Evolutionary conservation across 2,329 filamentous ascomycete genomes (phyloP).

Genomic region (Colletotrichum trifolii): DNA sequence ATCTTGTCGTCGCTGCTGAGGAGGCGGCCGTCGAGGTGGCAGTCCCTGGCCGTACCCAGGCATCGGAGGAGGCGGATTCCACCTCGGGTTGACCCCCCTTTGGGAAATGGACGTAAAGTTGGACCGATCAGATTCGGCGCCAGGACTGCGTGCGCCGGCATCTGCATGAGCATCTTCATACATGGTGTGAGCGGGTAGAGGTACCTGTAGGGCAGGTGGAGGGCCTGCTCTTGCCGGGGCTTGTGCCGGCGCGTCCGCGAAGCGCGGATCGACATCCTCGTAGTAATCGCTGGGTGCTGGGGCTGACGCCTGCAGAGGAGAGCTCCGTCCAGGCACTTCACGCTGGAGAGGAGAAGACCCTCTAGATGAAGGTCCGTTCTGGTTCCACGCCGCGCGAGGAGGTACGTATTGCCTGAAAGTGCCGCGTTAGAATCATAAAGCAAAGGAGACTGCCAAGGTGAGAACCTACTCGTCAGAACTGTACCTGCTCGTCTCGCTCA

Average conservation of each 20-base stretch:
- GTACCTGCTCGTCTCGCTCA: conserved; percentile 79
- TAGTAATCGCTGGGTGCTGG: conserved; percentile 71
- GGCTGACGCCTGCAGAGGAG: conserved; percentile 47
- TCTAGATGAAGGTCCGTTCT: conserved; percentile 54
- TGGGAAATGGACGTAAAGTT: conserved; percentile 93
- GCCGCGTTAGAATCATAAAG: conserved; percentile 45
- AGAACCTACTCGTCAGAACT: conserved; percentile 76
- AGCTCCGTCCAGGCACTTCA: conserved; percentile 50
- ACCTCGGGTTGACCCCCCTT: conserved; percentile 87
- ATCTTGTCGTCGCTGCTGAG: conserved; percentile 71
- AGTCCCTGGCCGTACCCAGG: conserved; percentile 57
- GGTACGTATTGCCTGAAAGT: conserved; percentile 65
- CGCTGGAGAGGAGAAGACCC: conserved; percentile 57
- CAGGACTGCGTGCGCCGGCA: conserved; percentile 72
- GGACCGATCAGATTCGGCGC: conserved; percentile 78
- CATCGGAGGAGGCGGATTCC: conserved; percentile 69
- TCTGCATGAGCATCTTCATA: conserved; percentile 73
- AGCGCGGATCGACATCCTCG: conserved; percentile 92
- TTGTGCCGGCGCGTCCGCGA: conserved; percentile 58
- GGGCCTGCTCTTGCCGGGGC: conserved; percentile 38
- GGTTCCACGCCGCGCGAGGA: conserved; percentile 67
- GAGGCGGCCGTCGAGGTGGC: conserved; percentile 48
- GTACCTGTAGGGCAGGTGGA: conserved; percentile 33
- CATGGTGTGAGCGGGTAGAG: conserved; percentile 50
- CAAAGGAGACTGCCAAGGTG: conserved; percentile 37